phyloP scores from a whole-genome alignment of 2,329 filamentous ascomycete species.

The Fusarium tricinctum region DNA sequence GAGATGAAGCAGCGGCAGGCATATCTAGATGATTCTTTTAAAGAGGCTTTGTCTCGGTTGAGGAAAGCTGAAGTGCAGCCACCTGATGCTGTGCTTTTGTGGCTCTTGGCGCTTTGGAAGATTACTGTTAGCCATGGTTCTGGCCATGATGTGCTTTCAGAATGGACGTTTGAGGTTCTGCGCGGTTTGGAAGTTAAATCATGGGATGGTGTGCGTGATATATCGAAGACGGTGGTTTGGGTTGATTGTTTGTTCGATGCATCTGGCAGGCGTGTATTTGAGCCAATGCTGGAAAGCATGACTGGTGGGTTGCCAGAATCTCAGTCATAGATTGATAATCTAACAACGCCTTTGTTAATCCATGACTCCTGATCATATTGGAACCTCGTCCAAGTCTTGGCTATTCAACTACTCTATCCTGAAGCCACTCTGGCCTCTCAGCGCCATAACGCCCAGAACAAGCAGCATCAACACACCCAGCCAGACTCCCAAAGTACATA shows the following conservation, averaged over 20 bases:
- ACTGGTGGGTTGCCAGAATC: rapidly evolving
- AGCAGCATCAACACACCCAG: slow-evolving; percentile 44
- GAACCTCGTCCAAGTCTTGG: not conserved
- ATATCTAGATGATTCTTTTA: slow-evolving; percentile 12
- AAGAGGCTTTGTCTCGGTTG: not conserved
- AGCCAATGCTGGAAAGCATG: not conserved
- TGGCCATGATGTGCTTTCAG: rapidly evolving
- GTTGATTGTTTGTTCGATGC: slow-evolving; percentile 27
- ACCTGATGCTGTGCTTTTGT: slow-evolving; percentile 10
- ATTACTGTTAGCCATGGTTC: not conserved
- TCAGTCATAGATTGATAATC: not conserved
- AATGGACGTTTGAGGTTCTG: slow-evolving; percentile 11
- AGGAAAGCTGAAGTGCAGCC: not conserved
- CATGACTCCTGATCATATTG: not conserved
- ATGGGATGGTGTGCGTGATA: slow-evolving; percentile 16
- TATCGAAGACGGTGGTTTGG: slow-evolving; percentile 37
- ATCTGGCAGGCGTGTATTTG: slow-evolving; percentile 3
- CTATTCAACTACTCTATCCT: not conserved
- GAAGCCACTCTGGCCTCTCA: slow-evolving; percentile 20
- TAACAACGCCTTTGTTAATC: no score
- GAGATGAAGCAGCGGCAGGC: slow-evolving; percentile 35
- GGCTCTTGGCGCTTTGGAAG: slow-evolving; percentile 28
- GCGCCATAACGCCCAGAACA: slow-evolving; percentile 27
- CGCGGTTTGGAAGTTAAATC: not conserved
- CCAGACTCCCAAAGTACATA: slow-evolving; percentile 48